Base-by-base conservation (phyloP, 805 yeast species). In the Wickerhamiella hasegawae region DNA sequence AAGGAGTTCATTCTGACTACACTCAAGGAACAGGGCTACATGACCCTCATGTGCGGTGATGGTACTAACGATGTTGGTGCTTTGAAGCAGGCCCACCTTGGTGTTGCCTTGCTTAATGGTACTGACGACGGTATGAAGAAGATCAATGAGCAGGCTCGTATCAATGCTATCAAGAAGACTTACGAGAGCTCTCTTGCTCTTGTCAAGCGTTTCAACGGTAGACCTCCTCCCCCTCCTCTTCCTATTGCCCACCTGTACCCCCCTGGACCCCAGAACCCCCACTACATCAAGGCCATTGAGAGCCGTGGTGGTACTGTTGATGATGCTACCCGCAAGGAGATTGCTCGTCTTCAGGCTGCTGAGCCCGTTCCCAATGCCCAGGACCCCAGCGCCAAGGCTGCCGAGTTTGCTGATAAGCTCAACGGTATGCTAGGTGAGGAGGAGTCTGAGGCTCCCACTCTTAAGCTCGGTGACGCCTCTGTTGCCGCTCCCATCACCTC, bases 21-120 rank as follows among this genome's bases (percentile, higher is more conserved):
- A 26, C 70, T 82, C 55, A 90, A 87, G 57, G 76, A 73, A 42
- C 68, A 82, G 55, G 95, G 95, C 18, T 90, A 87, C 60, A 78
- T 73, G 52, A 90, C 97, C 18, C 68, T 90, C 49, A 90, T 90
- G 98, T 90, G 98, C 61, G 98, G 98, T 66, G 98, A 90, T 61
- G 98, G 98, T 60, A 90, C 98, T n/a, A 90, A 90, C 54, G 98
- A 90, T 65, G 98, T 90, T 34, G 98, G 98, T 59, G 98, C 98
- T 36, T 71, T 90, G 60, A 90, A 90, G 58, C 97, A 90, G 63
- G 97, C 98, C 2, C 94, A 90, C 53, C 78, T 90, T 52, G 98
- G 98, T 65, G 81, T 90, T 54, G 98, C 98, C n/a, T 65, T 90
- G 47, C 68, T 90, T 55, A 90, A 90, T 52, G 98, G 97, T 60